phyloP scores from a whole-genome alignment of 2,329 filamentous ascomycete species.

The Pseudogymnoascus destructans region DNA sequence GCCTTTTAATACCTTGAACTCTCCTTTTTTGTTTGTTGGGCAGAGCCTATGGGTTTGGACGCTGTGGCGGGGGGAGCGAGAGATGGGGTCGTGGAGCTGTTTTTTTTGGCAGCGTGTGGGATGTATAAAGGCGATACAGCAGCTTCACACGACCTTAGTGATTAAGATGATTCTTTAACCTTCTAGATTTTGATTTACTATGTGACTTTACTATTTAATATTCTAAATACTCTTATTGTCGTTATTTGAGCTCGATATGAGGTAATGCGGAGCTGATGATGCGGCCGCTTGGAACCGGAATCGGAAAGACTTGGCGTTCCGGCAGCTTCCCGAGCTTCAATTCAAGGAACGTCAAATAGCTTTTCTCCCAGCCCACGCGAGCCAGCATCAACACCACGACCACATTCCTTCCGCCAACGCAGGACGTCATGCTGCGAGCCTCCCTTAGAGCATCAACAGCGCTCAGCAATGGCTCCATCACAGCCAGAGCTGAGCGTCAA shows the following conservation, averaged over 20 bases:
- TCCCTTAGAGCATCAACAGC: conserved; percentile 52
- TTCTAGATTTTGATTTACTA: not conserved
- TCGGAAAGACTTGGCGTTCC: conserved; percentile 10
- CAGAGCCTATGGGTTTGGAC: conserved; percentile 9
- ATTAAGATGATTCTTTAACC: conserved; percentile 1
- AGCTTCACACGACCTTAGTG: conserved; percentile 13
- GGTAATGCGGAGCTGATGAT: not conserved
- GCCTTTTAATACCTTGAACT: conserved; percentile 26
- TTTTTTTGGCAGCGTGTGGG: conserved; percentile 25
- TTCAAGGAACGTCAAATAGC: conserved; percentile 9
- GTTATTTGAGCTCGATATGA: not conserved
- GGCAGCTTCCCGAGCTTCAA: conserved; percentile 12
- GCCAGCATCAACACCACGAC: conserved; percentile 19
- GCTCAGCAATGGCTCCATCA: conserved; percentile 41
- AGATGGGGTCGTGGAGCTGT: conserved; percentile 20
- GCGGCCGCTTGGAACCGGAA: conserved; percentile 9
- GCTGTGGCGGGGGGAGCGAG: conserved; percentile 21
- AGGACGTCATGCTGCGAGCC: conserved; percentile 55
- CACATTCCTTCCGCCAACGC: conserved; percentile 30
- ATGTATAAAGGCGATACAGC: conserved; percentile 28
- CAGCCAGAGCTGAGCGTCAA: conserved; percentile 43
- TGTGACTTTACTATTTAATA: not conserved
- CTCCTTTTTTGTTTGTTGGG: conserved; percentile 14
- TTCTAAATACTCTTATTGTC: not conserved
- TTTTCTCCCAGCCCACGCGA: conserved; percentile 10